Evolutionary conservation across 1,284 basidiomycete genomes (phyloP).

Genomic region (Tranzscheliella williamsii): DNA sequence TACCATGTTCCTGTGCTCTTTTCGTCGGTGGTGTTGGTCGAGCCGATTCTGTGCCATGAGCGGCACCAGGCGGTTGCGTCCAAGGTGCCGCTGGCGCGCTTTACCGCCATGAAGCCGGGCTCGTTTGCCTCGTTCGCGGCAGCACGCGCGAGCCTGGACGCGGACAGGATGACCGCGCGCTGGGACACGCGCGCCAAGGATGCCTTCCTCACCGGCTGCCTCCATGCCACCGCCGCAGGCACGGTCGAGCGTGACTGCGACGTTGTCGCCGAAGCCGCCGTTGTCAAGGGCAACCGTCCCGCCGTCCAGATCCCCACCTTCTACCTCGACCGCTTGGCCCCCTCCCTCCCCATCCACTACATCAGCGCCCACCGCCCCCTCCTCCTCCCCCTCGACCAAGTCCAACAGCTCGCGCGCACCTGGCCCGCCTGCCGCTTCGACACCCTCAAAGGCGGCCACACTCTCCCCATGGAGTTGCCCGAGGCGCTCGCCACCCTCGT

Average conservation of each 20-base stretch:
- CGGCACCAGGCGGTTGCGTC: slow-evolving; percentile 19
- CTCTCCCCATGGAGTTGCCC: slow-evolving; percentile 30
- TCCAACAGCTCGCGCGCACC: slow-evolving; percentile 27
- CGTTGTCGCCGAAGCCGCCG: slow-evolving; percentile 29
- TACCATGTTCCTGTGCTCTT: slow-evolving; percentile 34
- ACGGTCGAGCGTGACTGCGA: slow-evolving; percentile 28
- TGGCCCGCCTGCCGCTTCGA: slow-evolving; percentile 35
- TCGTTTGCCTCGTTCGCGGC: slow-evolving; percentile 21
- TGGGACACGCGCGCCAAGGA: slow-evolving; percentile 30
- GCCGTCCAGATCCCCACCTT: slow-evolving; percentile 23
- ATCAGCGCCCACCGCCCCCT: slow-evolving; percentile 35
- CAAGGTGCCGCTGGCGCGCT: slow-evolving; percentile 31
- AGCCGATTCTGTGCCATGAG: slow-evolving; percentile 20
- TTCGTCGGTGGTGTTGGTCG: slow-evolving; percentile 25
- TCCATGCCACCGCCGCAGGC: slow-evolving; percentile 15
- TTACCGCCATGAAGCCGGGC: slow-evolving; percentile 35
- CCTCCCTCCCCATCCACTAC: slow-evolving; percentile 21
- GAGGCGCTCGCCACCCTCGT: slow-evolving; percentile 32
- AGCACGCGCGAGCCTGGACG: slow-evolving; percentile 19
- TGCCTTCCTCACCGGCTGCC: slow-evolving; percentile 27
- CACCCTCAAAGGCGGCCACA: slow-evolving; percentile 36
- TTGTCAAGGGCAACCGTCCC: slow-evolving; percentile 34
- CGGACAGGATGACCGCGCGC: slow-evolving; percentile 26
- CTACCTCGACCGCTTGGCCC: slow-evolving; percentile 29
- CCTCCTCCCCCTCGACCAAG: slow-evolving; percentile 24